Conservation (phyloP, 2,329 filamentous ascomycete genomes). For the Tetracladium maxilliforme region DNA sequence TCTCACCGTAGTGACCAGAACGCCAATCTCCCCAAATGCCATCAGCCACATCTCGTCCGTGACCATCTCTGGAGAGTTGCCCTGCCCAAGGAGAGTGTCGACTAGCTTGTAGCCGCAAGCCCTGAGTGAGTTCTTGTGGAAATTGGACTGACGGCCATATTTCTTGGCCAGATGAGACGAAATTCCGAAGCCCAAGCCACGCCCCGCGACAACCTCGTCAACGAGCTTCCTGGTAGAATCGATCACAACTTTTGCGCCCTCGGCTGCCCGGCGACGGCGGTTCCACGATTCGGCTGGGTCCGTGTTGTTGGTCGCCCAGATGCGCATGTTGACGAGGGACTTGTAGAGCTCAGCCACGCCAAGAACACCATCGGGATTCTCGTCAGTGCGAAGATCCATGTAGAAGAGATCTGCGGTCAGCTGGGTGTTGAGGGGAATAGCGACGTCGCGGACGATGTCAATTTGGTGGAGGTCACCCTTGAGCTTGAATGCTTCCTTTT, state of each 20-base stretch:
- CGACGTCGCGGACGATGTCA: slow-evolving; percentile 48
- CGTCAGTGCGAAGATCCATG: slow-evolving; percentile 10
- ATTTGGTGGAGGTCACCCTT: slow-evolving; percentile 21
- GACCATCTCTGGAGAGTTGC: too few relatives aligned
- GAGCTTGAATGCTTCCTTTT: slow-evolving; percentile 20
- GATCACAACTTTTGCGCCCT: slow-evolving; percentile 19
- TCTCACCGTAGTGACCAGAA: slow-evolving; percentile 21
- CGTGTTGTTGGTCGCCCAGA: slow-evolving; percentile 29
- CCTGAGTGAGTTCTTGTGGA: too few relatives aligned
- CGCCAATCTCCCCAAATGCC: slow-evolving; percentile 24
- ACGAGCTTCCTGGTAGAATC: too few relatives aligned
- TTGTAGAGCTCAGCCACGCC: slow-evolving; percentile 38
- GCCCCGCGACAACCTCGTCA: too few relatives aligned
- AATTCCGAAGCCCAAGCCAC: too few relatives aligned
- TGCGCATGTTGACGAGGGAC: slow-evolving; percentile 24
- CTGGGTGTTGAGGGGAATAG: slow-evolving; percentile 25
- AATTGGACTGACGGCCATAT: too few relatives aligned
- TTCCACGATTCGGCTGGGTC: slow-evolving; percentile 30
- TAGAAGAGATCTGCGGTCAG: slow-evolving; percentile 12
- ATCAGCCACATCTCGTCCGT: too few relatives aligned
- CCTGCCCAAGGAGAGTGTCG: too few relatives aligned
- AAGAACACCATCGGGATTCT: slow-evolving; percentile 18
- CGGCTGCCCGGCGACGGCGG: slow-evolving; percentile 24
- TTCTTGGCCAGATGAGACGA: too few relatives aligned
- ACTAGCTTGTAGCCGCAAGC: too few relatives aligned